Conservation (phyloP, 768 basidiomycete species). For the Pseudohyphozyma bogoriensis region DNA sequence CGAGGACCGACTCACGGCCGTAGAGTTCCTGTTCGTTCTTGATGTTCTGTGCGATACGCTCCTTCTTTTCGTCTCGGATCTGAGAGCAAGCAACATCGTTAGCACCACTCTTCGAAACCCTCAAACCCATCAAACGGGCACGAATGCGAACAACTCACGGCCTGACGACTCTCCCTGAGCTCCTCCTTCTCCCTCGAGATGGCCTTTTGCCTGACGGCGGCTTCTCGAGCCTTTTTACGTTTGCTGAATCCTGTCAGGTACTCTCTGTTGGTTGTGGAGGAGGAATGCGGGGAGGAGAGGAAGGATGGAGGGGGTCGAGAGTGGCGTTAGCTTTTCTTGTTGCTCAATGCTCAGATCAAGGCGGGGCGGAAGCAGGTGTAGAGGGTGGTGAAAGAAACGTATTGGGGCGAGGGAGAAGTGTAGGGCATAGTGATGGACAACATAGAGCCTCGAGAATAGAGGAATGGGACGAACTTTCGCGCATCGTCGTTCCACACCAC, state of each 20-base stretch:
- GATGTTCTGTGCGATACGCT: constrained; percentile 23
- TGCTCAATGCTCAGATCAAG: too few relatives aligned
- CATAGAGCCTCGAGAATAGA: too few relatives aligned
- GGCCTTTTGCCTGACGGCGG: constrained; percentile 13
- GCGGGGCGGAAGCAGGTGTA: too few relatives aligned
- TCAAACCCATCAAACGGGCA: too few relatives aligned
- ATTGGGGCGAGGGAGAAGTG: too few relatives aligned
- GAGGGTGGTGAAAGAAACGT: too few relatives aligned
- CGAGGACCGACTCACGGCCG: constrained; percentile 13
- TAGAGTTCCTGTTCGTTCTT: constrained; percentile 15
- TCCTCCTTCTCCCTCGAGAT: constrained; percentile 24
- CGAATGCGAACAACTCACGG: neutral
- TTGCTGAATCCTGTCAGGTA: constrained; percentile 26
- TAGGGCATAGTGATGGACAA: too few relatives aligned
- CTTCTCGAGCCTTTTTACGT: constrained; percentile 26
- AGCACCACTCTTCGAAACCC: neutral
- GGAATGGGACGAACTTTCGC: constrained; percentile 14
- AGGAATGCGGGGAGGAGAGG: too few relatives aligned
- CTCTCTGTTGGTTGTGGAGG: too few relatives aligned
- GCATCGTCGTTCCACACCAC: constrained; percentile 25
- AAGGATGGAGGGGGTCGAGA: too few relatives aligned
- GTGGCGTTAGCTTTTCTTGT: too few relatives aligned
- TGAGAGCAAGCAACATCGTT: neutral
- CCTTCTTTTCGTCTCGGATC: constrained; percentile 23
- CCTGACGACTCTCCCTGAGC: constrained; percentile 5